These are phyloP conservation scores for Phytophthora litchii DNA, from an alignment of 352 stramenopile genomes.

Conservation along the genomic window DNA sequence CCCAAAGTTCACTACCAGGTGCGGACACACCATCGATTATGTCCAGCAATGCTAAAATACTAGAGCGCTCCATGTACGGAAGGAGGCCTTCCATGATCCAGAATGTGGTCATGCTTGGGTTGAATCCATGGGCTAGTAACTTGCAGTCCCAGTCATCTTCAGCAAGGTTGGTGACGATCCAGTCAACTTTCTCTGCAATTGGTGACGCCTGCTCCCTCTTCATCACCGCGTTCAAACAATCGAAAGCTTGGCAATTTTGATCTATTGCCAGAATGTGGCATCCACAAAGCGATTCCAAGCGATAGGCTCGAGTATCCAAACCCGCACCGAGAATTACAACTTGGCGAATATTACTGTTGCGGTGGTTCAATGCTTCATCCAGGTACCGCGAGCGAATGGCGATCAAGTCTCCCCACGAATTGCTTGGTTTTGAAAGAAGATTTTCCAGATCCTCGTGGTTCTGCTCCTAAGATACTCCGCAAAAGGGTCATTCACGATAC, in stretches of 20 bases:
- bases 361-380: conserved; percentile 38
- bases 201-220: conserved; percentile 14
- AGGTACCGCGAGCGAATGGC: conserved; percentile 35
- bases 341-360: conserved; percentile 28
- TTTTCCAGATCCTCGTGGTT: background rate
- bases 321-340: conserved; percentile 52
- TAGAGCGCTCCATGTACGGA: conserved; percentile 36
- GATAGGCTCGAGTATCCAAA: conserved; percentile 49
- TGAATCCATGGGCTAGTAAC: conserved; percentile 34
- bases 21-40: conserved; percentile 48
- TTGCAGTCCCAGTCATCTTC: conserved; percentile 39
- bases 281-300: conserved; percentile 38
- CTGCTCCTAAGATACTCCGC: background rate
- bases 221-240: conserved; percentile 31
- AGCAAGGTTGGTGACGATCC: conserved; percentile 41
- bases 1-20: conserved; percentile 44
- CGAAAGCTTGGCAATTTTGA: conserved; percentile 27
- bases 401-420: conserved; percentile 23
- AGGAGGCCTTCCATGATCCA: conserved; percentile 59
- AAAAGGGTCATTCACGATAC: conserved; percentile 17
- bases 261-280: conserved; percentile 48
- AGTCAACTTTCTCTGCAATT: conserved; percentile 33
- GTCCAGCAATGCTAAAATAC: conserved; percentile 42
- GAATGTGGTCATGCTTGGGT: conserved; percentile 39
- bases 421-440: background rate